Percentiles rank a stretch among this genome's conserved stretches.
These are phyloP conservation scores for Lentinula guzmanii DNA, from an alignment of 768 basidiomycete species.

Conservation along the genomic window DNA sequence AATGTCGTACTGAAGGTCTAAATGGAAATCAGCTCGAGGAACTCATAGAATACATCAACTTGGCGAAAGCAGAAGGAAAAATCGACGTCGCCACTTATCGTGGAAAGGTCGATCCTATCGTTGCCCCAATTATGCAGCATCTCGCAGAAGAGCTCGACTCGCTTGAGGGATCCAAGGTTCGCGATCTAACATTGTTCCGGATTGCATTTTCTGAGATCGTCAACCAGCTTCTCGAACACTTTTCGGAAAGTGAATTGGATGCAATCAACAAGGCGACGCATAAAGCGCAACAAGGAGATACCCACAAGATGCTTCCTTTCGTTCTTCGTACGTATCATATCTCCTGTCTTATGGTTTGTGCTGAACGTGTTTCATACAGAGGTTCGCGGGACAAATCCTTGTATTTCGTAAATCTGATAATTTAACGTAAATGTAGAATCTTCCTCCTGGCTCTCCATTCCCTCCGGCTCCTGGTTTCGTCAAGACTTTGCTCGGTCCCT, in stretches of 20 bases:
- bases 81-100: slow-evolving; percentile 4
- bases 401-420: not conserved
- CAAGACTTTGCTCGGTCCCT: slow-evolving; percentile 9
- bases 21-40: not conserved
- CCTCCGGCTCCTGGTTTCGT: slow-evolving; percentile 11
- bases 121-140: slow-evolving; percentile 8
- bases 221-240: slow-evolving; percentile 8
- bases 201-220: not conserved
- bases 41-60: slow-evolving; percentile 5
- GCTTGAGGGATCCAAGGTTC: slow-evolving; percentile 3
- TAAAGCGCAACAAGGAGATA: slow-evolving; percentile 3
- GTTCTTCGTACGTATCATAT: slow-evolving; percentile 6
- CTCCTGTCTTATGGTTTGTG: not conserved
- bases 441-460: slow-evolving; percentile 9
- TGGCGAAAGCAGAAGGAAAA: not conserved
- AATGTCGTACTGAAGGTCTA: not conserved
- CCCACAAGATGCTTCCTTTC: slow-evolving; percentile 6
- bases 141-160: slow-evolving; percentile 9
- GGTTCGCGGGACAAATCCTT: not conserved
- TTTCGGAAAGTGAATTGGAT: slow-evolving; percentile 8
- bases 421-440: not conserved
- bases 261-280: slow-evolving; percentile 8
- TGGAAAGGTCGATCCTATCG: slow-evolving; percentile 9
- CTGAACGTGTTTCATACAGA: not conserved
- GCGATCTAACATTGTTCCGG: not conserved